Percentiles rank a stretch among this genome's conserved stretches.
phyloP scores from a whole-genome alignment of 306 rosid species.

The Pachyrhizus erosus region DNA sequence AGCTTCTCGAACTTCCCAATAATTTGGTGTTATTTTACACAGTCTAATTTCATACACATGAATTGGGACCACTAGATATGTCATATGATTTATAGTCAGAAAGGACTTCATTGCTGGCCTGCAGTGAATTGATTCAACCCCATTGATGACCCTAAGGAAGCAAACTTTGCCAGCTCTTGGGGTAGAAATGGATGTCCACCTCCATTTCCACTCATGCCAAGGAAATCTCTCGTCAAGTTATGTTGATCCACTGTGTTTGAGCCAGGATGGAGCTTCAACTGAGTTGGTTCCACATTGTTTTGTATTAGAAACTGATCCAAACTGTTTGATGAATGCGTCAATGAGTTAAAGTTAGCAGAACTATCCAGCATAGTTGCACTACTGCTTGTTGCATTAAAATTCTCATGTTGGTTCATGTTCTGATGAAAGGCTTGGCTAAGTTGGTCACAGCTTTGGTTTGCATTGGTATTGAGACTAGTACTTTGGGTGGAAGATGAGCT shows the following conservation, averaged over 20 bases:
- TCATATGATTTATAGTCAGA: background rate
- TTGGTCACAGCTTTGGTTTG: conserved; percentile 9
- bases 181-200: conserved; percentile 52
- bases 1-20: background rate
- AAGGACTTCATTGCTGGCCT: conserved; percentile 55
- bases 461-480: conserved; percentile 36
- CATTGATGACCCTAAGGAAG: conserved; percentile 61
- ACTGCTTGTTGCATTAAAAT: conserved; percentile 29
- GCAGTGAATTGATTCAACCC: conserved; percentile 68
- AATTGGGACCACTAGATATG: background rate
- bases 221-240: conserved; percentile 76
- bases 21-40: conserved; percentile 8
- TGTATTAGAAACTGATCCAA: conserved; percentile 52
- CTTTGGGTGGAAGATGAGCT: conserved; percentile 50
- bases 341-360: conserved; percentile 24
- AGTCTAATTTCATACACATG: background rate
- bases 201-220: conserved; percentile 61
- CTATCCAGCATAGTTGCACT: conserved; percentile 11
- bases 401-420: conserved; percentile 38
- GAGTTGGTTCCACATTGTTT: conserved; percentile 35
- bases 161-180: conserved; percentile 69
- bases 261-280: conserved; percentile 30
- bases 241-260: conserved; percentile 41
- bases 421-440: conserved; percentile 44
- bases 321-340: conserved; percentile 48